Evolutionary conservation across 768 basidiomycete genomes (phyloP).

Genomic region (Boletellus ananiceps): DNA sequence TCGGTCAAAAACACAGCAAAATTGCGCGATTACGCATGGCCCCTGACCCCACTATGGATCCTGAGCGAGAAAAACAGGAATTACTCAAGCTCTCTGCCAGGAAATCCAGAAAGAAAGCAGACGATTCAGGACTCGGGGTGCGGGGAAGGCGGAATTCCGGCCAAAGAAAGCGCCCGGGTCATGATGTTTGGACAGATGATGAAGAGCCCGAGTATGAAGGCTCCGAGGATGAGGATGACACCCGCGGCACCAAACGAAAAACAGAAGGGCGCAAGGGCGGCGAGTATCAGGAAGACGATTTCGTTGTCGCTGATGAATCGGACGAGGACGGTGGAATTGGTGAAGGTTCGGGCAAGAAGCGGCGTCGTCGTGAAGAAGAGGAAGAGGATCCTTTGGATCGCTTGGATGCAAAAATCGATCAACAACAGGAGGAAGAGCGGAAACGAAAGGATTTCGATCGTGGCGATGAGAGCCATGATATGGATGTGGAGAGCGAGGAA

Average conservation of each 20-base stretch:
- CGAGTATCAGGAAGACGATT: conserved; percentile 83
- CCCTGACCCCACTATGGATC: conserved; percentile 71
- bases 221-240: conserved; percentile 59
- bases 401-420: conserved; percentile 62
- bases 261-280: conserved; percentile 47
- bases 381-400: conserved; percentile 62
- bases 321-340: conserved; percentile 54
- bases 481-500: conserved; percentile 72
- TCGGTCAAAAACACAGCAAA: conserved; percentile 81
- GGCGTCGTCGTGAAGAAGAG: conserved; percentile 38
- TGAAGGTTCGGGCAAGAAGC: conserved; percentile 33
- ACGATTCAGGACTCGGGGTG: conserved; percentile 45
- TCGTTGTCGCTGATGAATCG: conserved; percentile 72
- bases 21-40: conserved; percentile 75
- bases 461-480: conserved; percentile 42
- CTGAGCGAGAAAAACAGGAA: conserved; percentile 69
- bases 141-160: conserved; percentile 47
- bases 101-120: conserved; percentile 57
- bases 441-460: conserved; percentile 38
- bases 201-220: conserved; percentile 55
- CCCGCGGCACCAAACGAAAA: conserved; percentile 42
- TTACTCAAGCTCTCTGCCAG: conserved; percentile 58
- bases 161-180: conserved; percentile 35
- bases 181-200: conserved; percentile 64
- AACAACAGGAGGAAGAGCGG: conserved; percentile 50